A percentile compares a stretch with the other conserved stretches of the same genome.
Conservation (phyloP, 169 alveolate genomes). For the Plasmodium relictum region DNA sequence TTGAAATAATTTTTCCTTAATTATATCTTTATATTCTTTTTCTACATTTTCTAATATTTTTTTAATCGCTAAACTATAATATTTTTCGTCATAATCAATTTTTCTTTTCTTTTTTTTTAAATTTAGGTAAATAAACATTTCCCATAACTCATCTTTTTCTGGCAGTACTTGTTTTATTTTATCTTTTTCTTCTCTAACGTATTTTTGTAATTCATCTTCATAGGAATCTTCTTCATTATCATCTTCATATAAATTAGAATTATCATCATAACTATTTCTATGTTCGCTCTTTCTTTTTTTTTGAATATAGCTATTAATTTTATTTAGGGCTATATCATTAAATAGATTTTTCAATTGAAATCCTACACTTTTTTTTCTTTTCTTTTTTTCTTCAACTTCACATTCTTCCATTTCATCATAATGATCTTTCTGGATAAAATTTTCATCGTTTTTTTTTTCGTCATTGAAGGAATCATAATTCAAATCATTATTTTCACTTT, state of each 20-base stretch:
- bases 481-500: slow-evolving; percentile 15
- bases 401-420: slow-evolving; percentile 9
- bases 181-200: slow-evolving; percentile 46
- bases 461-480: background rate
- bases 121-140: slow-evolving; percentile 58
- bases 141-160: slow-evolving; percentile 73
- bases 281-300: slow-evolving; percentile 40
- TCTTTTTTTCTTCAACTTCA: slow-evolving; percentile 41
- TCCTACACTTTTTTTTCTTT: slow-evolving; percentile 39
- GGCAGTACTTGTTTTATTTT: slow-evolving; percentile 63
- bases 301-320: slow-evolving; percentile 25
- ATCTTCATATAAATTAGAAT: background rate
- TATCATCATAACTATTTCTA: slow-evolving; percentile 23
- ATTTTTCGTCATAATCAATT: slow-evolving; percentile 48
- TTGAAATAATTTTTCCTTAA: slow-evolving; percentile 51
- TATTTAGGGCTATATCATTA: slow-evolving; percentile 54
- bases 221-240: background rate
- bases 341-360: slow-evolving; percentile 70
- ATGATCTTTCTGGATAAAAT: background rate
- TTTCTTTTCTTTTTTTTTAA: slow-evolving; percentile 71
- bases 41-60: slow-evolving; percentile 25
- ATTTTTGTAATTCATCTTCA: slow-evolving; percentile 55
- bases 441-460: background rate
- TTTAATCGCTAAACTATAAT: slow-evolving; percentile 38
- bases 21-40: slow-evolving; percentile 40